Evolutionary conservation across 176 grass and related monocot genomes (phyloP).

Genomic region (Musa schizocarpa): DNA sequence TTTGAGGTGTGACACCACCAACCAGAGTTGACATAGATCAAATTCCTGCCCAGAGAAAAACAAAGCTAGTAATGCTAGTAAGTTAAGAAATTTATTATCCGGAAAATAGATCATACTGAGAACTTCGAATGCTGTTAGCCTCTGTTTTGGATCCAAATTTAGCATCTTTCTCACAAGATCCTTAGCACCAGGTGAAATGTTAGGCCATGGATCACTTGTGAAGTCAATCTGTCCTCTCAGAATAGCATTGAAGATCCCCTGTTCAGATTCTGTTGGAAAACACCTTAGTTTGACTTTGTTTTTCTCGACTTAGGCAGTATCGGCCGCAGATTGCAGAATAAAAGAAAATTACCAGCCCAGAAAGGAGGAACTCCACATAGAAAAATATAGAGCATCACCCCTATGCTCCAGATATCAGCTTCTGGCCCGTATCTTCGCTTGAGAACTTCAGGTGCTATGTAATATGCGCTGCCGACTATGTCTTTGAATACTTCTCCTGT

Average conservation of each 20-base stretch:
- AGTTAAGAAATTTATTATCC: neutral
- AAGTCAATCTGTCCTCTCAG: conserved; percentile 8
- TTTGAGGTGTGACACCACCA: neutral
- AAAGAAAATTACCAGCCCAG: conserved; percentile 9
- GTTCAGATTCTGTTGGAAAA: conserved; percentile 14
- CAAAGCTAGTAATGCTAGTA: neutral
- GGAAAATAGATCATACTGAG: conserved; percentile 8
- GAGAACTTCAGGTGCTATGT: conserved; percentile 23
- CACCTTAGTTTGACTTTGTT: neutral
- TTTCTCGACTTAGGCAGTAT: neutral
- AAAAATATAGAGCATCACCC: conserved; percentile 22
- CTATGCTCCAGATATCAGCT: conserved; percentile 22
- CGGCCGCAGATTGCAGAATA: neutral
- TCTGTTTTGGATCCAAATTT: conserved; percentile 10
- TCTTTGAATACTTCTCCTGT: conserved; percentile 21
- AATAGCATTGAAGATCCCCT: conserved; percentile 19
- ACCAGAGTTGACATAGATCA: neutral
- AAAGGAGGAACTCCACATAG: conserved; percentile 18
- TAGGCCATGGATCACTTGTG: conserved; percentile 18
- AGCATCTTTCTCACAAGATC: conserved; percentile 23
- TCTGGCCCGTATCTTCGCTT: conserved; percentile 16
- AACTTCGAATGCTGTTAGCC: conserved; percentile 19
- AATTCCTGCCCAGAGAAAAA: neutral
- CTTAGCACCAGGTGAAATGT: conserved; percentile 17
- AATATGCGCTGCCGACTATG: conserved; percentile 22